Evolutionary conservation across 768 basidiomycete genomes (phyloP), one percentile per base, ranked within the genome.

Genomic region (Lyophyllum semitale): DNA sequence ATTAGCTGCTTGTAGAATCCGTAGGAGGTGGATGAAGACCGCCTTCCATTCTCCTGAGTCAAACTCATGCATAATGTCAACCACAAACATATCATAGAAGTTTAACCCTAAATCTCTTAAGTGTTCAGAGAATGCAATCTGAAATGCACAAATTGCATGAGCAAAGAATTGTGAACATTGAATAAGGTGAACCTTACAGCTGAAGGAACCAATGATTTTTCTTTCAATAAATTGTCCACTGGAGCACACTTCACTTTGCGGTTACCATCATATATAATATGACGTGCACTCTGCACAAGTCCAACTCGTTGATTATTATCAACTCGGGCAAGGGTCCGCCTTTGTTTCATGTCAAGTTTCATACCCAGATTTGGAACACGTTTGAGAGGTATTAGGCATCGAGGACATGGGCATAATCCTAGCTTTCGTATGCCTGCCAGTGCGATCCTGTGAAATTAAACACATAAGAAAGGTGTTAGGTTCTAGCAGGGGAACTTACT

Each of bases 11-110:
- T 73, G 44, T 12, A 77, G 48, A 8, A 77, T 63, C 0, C 66
- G 66, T 8, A 76, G 64, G 1, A 77, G 66, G 37, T 77, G 76
- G 0, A 53, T 66, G 7, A 76, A 60, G 0, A 74, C 29, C 0
- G 61, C 57, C 41, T 73, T 77, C 71, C 73, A 77, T 1, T 73
- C 66, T 0, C 76, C 73, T 0, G 75, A 57, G 40, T 75, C 71
- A 51, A 73, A 57, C 53, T 76, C 73, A 51, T 77, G 76, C 60
- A 77, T 60, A 1, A 74, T 51, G 48, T 78, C 75, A 13, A 70
- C 64, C 0, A 70, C 67, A 0, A 73, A 53, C 40, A 73, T 57
- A 3, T 13, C 17, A 42, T 64, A 71, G 2, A 71, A 45, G 26
- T 73, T 53, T 42, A 73, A 63, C 4, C 35, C 35, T 13, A 12